These are phyloP conservation scores for Yamadazyma dendronema DNA, from an alignment of 1,139 yeast species.

Conservation along the genomic window DNA sequence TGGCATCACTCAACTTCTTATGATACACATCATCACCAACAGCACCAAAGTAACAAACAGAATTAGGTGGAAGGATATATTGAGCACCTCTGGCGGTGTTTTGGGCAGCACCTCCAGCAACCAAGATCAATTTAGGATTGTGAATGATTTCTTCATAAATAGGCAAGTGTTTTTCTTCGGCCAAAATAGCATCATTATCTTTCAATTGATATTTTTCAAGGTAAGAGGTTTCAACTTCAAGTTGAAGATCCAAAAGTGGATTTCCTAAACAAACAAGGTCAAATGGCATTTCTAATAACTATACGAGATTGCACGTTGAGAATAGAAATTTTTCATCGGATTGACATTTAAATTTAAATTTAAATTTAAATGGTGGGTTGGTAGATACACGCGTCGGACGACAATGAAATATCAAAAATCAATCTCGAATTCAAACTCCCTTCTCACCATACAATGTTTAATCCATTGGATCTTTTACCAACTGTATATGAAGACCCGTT, in stretches of 20 bases:
- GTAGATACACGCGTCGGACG: too few species aligned
- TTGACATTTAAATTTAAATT: neutral
- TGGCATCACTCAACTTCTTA: constrained; percentile 78
- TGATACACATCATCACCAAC: constrained; percentile 93
- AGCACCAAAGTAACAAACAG: constrained; percentile 93
- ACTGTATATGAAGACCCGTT: constrained; percentile 42
- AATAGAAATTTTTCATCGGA: constrained; percentile 1
- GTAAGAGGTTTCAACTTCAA: constrained; percentile 66
- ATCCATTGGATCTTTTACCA: constrained; percentile 17
- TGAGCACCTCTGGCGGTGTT: constrained; percentile 99
- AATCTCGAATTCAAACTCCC: too few species aligned
- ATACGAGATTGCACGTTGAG: too few species aligned
- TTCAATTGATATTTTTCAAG: constrained; percentile 79
- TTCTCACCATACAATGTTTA: too few species aligned
- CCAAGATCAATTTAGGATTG: constrained; percentile 59
- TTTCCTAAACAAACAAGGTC: constrained; percentile 50
- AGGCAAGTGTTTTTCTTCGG: constrained; percentile 84
- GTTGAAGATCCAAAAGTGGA: constrained; percentile 87
- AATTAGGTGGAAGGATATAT: constrained; percentile 74
- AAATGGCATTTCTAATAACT: constrained; percentile 29
- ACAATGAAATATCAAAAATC: too few species aligned
- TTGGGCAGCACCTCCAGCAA: constrained; percentile 99
- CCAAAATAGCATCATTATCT: constrained; percentile 92
- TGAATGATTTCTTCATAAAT: constrained; percentile 76
- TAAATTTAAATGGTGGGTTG: too few species aligned